phyloP scores from a whole-genome alignment of 495 filamentous ascomycete species.

The Paragyromitra xinjiangensis region DNA sequence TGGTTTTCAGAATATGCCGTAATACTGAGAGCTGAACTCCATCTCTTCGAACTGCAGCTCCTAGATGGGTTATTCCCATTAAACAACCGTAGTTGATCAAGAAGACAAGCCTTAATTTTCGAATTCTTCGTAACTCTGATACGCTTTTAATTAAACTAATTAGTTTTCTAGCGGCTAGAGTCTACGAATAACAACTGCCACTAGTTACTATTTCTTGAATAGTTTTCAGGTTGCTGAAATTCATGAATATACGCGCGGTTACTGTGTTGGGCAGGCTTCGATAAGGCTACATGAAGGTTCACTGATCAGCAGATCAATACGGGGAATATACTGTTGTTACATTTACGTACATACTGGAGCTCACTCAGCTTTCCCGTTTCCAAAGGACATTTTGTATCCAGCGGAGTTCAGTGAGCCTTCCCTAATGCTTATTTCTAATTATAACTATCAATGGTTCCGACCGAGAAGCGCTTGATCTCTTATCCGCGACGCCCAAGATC shows the following conservation, averaged over 20 bases:
- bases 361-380: not conserved
- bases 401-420: not conserved
- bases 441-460: not conserved
- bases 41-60: not conserved
- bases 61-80: not conserved
- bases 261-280: not conserved
- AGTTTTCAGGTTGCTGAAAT: not conserved
- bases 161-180: not conserved
- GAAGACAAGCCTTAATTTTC: not conserved
- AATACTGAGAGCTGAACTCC: not conserved
- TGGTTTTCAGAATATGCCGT: constrained; percentile 5
- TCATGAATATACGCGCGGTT: constrained; percentile 22
- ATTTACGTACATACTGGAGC: not conserved
- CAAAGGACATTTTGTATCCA: not conserved
- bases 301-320: not conserved
- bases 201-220: not conserved
- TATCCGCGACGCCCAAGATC: not conserved
- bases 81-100: not conserved
- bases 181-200: too few relatives aligned
- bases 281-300: not conserved
- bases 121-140: not conserved
- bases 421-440: not conserved
- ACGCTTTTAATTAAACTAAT: not conserved
- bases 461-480: not conserved
- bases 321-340: not conserved